A percentile compares a stretch with the other conserved stretches of the same genome.
Conservation (phyloP, 352 stramenopile species). For the Thalassiosira hispida region DNA sequence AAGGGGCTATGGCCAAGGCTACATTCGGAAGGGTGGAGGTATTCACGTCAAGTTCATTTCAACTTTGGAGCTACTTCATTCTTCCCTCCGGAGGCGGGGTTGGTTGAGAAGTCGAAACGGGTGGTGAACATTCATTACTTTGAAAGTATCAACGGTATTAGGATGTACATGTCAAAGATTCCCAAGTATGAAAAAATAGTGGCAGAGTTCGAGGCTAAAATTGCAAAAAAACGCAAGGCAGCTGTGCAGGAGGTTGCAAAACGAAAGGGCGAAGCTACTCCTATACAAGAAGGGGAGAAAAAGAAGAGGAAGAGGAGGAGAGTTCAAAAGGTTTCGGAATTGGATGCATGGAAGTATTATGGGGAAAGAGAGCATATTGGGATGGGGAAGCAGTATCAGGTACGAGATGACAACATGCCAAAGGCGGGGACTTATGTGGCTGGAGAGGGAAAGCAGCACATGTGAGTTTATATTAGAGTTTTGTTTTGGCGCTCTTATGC, state of each 20-base stretch:
- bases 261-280: not conserved
- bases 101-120: not conserved
- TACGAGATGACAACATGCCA: slow-evolving; percentile 23
- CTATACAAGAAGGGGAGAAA: not conserved
- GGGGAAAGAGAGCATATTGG: slow-evolving; percentile 17
- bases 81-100: not conserved
- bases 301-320: not conserved
- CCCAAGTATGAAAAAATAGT: not conserved
- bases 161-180: slow-evolving; percentile 9
- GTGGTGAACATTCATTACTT: slow-evolving; percentile 4
- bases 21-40: slow-evolving; percentile 20
- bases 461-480: slow-evolving; percentile 24
- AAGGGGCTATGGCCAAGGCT: slow-evolving; percentile 35
- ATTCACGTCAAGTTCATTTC: slow-evolving; percentile 14
- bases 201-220: slow-evolving; percentile 5
- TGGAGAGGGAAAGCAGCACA: slow-evolving; percentile 14
- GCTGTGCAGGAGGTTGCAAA: not conserved
- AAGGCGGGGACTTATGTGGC: slow-evolving; percentile 6
- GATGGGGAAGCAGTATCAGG: slow-evolving; percentile 39
- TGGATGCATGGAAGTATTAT: slow-evolving; percentile 24
- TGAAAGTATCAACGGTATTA: slow-evolving; percentile 17
- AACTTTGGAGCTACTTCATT: slow-evolving; percentile 46
- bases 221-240: not conserved
- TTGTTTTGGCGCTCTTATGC: not conserved
- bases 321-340: not conserved